A percentile compares a stretch with the other conserved stretches of the same genome.
These are phyloP conservation scores for Aspergillus heteromorphus DNA, from an alignment of 495 filamentous ascomycete species.

Conservation along the genomic window DNA sequence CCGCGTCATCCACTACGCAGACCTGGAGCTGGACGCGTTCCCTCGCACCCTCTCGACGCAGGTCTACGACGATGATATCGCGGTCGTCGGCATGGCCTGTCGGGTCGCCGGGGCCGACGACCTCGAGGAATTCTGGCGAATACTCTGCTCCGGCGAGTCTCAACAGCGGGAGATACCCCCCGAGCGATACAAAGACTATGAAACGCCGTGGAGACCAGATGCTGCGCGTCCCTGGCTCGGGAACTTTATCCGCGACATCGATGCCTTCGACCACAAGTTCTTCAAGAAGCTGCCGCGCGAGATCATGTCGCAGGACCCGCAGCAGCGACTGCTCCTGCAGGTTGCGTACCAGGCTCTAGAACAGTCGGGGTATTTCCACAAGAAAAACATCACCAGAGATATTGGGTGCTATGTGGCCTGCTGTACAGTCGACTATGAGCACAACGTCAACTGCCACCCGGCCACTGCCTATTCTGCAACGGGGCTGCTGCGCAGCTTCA, in stretches of 20 bases:
- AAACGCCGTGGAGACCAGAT: constrained; percentile 30
- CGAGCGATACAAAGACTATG: constrained; percentile 31
- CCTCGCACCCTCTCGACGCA: constrained; percentile 3
- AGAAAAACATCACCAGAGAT: constrained; percentile 5
- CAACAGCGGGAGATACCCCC: constrained; percentile 35
- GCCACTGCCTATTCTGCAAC: constrained; percentile 36
- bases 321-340: constrained; percentile 46
- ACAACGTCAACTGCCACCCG: constrained; percentile 31
- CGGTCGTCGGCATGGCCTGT: constrained; percentile 48
- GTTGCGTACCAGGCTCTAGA: constrained; percentile 46
- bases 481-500: constrained; percentile 29
- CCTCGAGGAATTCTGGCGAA: constrained; percentile 39
- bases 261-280: constrained; percentile 50
- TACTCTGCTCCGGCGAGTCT: constrained; percentile 35
- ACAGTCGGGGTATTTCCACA: constrained; percentile 36
- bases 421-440: constrained; percentile 29
- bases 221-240: constrained; percentile 37
- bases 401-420: constrained; percentile 36
- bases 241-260: constrained; percentile 40
- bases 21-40: constrained; percentile 5
- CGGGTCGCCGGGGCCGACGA: constrained; percentile 45
- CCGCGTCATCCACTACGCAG: constrained; percentile 21
- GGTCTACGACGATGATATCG: constrained; percentile 33
- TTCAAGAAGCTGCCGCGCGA: constrained; percentile 47
- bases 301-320: constrained; percentile 45